Percentiles rank a stretch among this genome's conserved stretches.
phyloP scores from a whole-genome alignment of 345 rosid species.

The Camelina laxa region DNA sequence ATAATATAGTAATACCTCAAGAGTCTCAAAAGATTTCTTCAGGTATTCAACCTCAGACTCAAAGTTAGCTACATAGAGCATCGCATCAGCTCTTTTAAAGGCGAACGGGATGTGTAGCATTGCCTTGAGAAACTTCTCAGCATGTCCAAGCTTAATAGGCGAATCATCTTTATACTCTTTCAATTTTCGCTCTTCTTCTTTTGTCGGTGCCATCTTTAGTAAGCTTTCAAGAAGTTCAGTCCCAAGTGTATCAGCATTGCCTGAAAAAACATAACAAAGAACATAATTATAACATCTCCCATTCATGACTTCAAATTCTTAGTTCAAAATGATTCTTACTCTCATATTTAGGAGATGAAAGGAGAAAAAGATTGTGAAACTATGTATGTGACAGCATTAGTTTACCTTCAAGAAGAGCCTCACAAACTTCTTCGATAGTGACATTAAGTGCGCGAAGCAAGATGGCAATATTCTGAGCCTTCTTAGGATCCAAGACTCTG shows the following conservation, averaged over 20 bases:
- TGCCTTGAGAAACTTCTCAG: slow-evolving; percentile 89
- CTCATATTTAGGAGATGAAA: neutral
- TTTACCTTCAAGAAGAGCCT: slow-evolving; percentile 95
- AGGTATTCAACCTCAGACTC: slow-evolving; percentile 90
- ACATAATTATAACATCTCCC: neutral
- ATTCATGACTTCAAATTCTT: neutral
- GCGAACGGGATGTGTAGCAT: slow-evolving; percentile 96
- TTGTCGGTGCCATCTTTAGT: slow-evolving; percentile 89
- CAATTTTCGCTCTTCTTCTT: slow-evolving; percentile 91
- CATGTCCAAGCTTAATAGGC: slow-evolving; percentile 80
- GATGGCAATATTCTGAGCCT: slow-evolving; percentile 95
- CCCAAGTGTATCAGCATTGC: slow-evolving; percentile 88
- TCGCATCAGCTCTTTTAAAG: slow-evolving; percentile 77
- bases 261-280: slow-evolving; percentile 48
- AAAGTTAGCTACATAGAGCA: slow-evolving; percentile 91
- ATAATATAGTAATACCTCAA: slow-evolving; percentile 61
- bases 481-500: slow-evolving; percentile 93
- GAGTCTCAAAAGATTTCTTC: slow-evolving; percentile 77
- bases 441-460: slow-evolving; percentile 87
- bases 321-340: neutral
- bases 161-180: slow-evolving; percentile 79
- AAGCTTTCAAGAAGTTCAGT: slow-evolving; percentile 95
- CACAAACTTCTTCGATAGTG: slow-evolving; percentile 96
- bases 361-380: neutral
- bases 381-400: slow-evolving; percentile 12